Evolutionary conservation across 768 basidiomycete species (phyloP).

Genomic region (Kwoniella shandongensis): DNA sequence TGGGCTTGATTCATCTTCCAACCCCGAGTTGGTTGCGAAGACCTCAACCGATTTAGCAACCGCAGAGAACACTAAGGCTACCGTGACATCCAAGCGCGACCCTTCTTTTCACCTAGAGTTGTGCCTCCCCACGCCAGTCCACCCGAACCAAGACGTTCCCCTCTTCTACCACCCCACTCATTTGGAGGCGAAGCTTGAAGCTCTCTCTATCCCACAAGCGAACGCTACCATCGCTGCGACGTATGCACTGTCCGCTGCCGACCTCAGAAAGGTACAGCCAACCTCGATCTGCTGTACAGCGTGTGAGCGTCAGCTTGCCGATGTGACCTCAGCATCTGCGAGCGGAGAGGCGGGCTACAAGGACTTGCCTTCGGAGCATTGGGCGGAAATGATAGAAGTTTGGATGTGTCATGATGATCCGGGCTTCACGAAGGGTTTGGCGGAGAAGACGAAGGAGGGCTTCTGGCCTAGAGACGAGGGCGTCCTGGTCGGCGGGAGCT

Average conservation of each 20-base stretch:
- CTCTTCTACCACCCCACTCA: slow-evolving; percentile 23
- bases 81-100: slow-evolving; percentile 23
- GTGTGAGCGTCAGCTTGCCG: slow-evolving; percentile 34
- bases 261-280: slow-evolving; percentile 28
- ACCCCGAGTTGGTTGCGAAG: slow-evolving; percentile 22
- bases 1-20: slow-evolving; percentile 19
- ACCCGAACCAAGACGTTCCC: slow-evolving; percentile 18
- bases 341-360: slow-evolving; percentile 59
- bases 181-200: slow-evolving; percentile 35
- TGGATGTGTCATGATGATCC: slow-evolving; percentile 99
- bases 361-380: slow-evolving; percentile 92
- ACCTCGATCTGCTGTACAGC: slow-evolving; percentile 30
- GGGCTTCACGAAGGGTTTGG: slow-evolving; percentile 69
- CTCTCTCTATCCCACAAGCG: slow-evolving; percentile 23
- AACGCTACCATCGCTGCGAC: slow-evolving; percentile 12
- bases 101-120: slow-evolving; percentile 12
- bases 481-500: slow-evolving; percentile 86
- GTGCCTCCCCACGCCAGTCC: slow-evolving; percentile 28
- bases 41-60: not conserved
- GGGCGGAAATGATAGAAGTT: slow-evolving; percentile 94
- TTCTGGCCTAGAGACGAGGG: slow-evolving; percentile 75
- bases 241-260: slow-evolving; percentile 37
- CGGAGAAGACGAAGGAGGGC: slow-evolving; percentile 62
- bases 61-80: slow-evolving; percentile 10
- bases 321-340: slow-evolving; percentile 2